Evolutionary conservation across 306 rosid species (phyloP).

Genomic region (Heteromeles arbutifolia): DNA sequence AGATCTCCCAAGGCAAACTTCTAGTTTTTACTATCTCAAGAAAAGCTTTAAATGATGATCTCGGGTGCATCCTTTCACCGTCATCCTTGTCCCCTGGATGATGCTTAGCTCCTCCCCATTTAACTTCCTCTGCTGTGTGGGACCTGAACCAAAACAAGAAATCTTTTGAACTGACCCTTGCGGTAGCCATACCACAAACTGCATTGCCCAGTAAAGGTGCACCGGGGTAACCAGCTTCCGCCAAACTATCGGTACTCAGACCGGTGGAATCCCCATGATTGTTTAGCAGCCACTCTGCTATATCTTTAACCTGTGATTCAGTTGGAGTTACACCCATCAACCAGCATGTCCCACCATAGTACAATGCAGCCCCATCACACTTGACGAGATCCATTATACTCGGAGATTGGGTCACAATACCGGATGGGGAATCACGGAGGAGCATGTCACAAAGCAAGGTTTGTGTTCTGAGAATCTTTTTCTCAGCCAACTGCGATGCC

Average conservation of each 20-base stretch:
- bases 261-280: slow-evolving; percentile 69
- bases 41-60: slow-evolving; percentile 70
- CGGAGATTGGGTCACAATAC: slow-evolving; percentile 62
- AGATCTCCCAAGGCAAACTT: slow-evolving; percentile 75
- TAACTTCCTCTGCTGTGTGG: slow-evolving; percentile 58
- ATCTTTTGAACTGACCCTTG: slow-evolving; percentile 51
- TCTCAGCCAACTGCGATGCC: slow-evolving; percentile 66
- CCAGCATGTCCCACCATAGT: slow-evolving; percentile 57
- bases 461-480: slow-evolving; percentile 55
- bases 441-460: slow-evolving; percentile 82
- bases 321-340: slow-evolving; percentile 73
- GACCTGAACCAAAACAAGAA: slow-evolving; percentile 87
- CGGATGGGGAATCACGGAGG: slow-evolving; percentile 62
- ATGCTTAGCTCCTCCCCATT: slow-evolving; percentile 89
- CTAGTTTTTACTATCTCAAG: slow-evolving; percentile 63
- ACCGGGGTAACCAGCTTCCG: slow-evolving; percentile 71
- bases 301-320: slow-evolving; percentile 62
- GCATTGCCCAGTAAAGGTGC: slow-evolving; percentile 61
- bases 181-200: slow-evolving; percentile 75
- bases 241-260: slow-evolving; percentile 71
- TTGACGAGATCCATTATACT: slow-evolving; percentile 75
- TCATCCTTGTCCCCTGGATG: slow-evolving; percentile 69
- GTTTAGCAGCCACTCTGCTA: slow-evolving; percentile 58
- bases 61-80: slow-evolving; percentile 63
- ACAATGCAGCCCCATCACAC: slow-evolving; percentile 82